Evolutionary conservation across 2,329 filamentous ascomycete species (phyloP).

Genomic region (Aspergillus ochraceoroseus): DNA sequence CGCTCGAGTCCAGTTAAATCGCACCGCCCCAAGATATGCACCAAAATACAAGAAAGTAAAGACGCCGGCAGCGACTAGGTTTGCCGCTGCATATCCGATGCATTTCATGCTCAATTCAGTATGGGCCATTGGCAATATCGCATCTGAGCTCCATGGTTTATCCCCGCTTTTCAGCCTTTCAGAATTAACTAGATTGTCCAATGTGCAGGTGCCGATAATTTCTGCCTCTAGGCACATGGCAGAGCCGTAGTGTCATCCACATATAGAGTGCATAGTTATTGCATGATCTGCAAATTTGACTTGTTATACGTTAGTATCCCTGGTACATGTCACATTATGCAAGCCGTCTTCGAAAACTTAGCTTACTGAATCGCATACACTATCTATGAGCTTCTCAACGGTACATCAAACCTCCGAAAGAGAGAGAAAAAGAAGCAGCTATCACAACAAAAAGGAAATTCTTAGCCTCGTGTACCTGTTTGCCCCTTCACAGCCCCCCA

Average conservation of each 20-base stretch:
- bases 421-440: not conserved
- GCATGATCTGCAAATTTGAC: conserved; percentile 14
- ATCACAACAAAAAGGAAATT: not conserved
- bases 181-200: conserved; percentile 17
- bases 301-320: conserved; percentile 12
- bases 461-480: not conserved
- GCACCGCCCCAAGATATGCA: too few species aligned
- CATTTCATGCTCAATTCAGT: conserved; percentile 2
- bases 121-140: conserved; percentile 3
- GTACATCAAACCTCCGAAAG: not conserved
- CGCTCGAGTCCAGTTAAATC: too few species aligned
- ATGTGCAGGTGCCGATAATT: conserved; percentile 16
- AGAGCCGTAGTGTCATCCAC: conserved; percentile 10
- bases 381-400: conserved; percentile 11
- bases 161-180: conserved; percentile 17
- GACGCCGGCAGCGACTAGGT: not conserved
- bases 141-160: conserved; percentile 1
- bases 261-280: conserved; percentile 19
- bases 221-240: conserved; percentile 16
- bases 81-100: conserved; percentile 11
- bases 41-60: too few species aligned
- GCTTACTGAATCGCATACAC: conserved; percentile 3
- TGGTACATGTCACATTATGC: conserved; percentile 18
- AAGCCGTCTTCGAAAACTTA: conserved; percentile 4
- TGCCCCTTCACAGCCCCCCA: not conserved